These are phyloP conservation scores for Amesomyces nigricolor DNA, from an alignment of 2,329 filamentous ascomycete species.

Conservation along the genomic window DNA sequence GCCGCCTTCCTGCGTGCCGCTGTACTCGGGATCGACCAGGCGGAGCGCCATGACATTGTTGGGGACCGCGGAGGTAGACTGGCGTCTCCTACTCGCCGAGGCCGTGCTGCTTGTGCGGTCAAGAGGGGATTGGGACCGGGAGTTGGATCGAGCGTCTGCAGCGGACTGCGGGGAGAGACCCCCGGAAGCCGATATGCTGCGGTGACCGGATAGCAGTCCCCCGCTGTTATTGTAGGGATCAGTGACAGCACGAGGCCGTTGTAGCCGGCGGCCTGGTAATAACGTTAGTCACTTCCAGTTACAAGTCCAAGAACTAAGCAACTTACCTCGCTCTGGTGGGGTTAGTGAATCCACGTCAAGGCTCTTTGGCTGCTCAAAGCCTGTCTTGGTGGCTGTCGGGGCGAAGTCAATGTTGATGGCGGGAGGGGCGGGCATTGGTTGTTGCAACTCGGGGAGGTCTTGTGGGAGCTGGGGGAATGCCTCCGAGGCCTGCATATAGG, in stretches of 20 bases:
- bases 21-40: conserved; percentile 80
- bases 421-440: conserved; percentile 80
- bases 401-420: conserved; percentile 93
- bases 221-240: conserved; percentile 53
- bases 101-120: conserved; percentile 42
- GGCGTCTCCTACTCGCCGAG: conserved; percentile 47
- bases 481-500: conserved; percentile 42
- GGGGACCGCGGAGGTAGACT: conserved; percentile 58
- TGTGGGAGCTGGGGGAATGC: conserved; percentile 48
- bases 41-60: conserved; percentile 75
- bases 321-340: conserved; percentile 65
- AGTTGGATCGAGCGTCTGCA: conserved; percentile 42
- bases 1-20: conserved; percentile 45
- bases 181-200: conserved; percentile 32
- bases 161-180: conserved; percentile 48
- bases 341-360: conserved; percentile 74
- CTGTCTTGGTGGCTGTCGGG: conserved; percentile 62
- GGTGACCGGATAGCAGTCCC: conserved; percentile 34
- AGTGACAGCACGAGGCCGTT: conserved; percentile 51
- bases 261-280: conserved; percentile 18
- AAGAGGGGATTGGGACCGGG: conserved; percentile 54
- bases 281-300: background rate
- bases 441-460: conserved; percentile 54
- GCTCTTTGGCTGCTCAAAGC: conserved; percentile 61
- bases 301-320: background rate